Conservation (phyloP, 2,329 filamentous ascomycete genomes). For the Fusarium anthophilum region DNA sequence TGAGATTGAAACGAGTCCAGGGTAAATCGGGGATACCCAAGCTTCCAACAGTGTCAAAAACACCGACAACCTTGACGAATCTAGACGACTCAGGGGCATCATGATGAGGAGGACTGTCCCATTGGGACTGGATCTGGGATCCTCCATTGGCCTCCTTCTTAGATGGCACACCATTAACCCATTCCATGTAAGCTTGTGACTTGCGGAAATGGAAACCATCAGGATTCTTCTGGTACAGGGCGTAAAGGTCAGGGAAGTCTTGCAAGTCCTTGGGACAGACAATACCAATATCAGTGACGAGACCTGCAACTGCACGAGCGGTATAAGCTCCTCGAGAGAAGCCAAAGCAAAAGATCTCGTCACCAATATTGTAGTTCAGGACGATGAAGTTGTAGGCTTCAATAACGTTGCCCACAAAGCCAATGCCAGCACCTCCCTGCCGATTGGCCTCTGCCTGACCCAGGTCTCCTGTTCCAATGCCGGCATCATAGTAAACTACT, state of each 20-base stretch:
- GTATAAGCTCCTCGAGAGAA: conserved; percentile 52
- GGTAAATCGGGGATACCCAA: conserved; percentile 39
- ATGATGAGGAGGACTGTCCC: conserved; percentile 34
- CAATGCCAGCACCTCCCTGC: conserved; percentile 40
- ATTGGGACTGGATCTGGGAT: conserved; percentile 9
- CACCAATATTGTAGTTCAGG: conserved; percentile 45
- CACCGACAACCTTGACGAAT: conserved; percentile 36
- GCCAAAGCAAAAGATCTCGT: conserved; percentile 49
- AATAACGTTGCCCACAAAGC: conserved; percentile 45
- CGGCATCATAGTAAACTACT: conserved; percentile 50
- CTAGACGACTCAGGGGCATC: conserved; percentile 37
- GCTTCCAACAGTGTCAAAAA: conserved; percentile 41
- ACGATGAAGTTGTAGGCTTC: conserved; percentile 51
- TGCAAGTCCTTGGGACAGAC: conserved; percentile 39
- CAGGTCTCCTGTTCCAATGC: conserved; percentile 43
- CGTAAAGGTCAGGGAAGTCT: conserved; percentile 40
- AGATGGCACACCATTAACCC: conserved; percentile 35
- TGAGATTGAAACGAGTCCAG: conserved; percentile 35
- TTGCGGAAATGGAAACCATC: conserved; percentile 32
- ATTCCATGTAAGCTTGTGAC: conserved; percentile 36
- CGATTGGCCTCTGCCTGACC: conserved; percentile 27
- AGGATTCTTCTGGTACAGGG: conserved; percentile 38
- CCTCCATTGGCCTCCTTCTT: conserved; percentile 20
- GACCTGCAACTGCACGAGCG: conserved; percentile 47
- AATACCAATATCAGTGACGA: conserved; percentile 43